These are phyloP conservation scores for Fraxinus nigra DNA, from an alignment of 305 asterid genomes.

Conservation along the genomic window DNA sequence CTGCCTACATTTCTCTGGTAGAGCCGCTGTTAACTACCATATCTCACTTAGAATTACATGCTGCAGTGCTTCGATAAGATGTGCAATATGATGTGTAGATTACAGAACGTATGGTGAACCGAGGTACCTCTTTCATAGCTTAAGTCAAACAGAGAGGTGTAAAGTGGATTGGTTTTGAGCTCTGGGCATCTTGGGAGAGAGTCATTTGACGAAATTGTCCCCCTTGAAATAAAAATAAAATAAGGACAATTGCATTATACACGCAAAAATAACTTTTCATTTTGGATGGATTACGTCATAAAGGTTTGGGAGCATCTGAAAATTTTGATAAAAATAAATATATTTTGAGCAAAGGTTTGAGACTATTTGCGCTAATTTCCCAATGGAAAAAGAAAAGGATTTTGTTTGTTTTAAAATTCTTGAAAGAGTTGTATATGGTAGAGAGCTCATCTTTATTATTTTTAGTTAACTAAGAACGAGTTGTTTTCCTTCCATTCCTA, in stretches of 20 bases:
- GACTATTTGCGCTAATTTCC: not conserved
- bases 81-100: not conserved
- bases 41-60: not conserved
- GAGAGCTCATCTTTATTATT: not conserved
- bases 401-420: not conserved
- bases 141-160: not conserved
- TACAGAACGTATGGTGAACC: not conserved
- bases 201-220: not conserved
- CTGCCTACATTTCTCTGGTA: not conserved
- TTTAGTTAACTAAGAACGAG: not conserved
- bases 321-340: too few species aligned
- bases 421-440: not conserved
- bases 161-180: not conserved
- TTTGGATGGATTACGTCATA: not conserved
- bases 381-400: not conserved
- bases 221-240: not conserved
- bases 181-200: not conserved
- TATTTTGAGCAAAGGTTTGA: not conserved
- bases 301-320: not conserved
- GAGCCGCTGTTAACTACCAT: not conserved
- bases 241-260: not conserved
- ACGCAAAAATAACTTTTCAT: not conserved
- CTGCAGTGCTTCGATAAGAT: not conserved
- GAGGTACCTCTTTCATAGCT: not conserved
- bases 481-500: not conserved